phyloP scores from a whole-genome alignment of 129 eudicot species.

The Helianthus tuberosus region DNA sequence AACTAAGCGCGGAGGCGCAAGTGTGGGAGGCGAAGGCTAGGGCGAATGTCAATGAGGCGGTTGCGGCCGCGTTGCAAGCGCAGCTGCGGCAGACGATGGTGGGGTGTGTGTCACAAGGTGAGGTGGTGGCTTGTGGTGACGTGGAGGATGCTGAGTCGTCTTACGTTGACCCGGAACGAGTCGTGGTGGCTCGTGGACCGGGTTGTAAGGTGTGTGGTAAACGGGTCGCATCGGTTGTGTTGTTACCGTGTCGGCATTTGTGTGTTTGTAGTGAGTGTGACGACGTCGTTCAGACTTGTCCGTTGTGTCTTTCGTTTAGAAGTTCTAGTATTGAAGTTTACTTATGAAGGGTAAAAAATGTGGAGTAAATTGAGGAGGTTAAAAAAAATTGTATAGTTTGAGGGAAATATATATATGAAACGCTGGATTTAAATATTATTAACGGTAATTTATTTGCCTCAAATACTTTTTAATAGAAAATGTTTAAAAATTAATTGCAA shows the following conservation, averaged over 20 bases:
- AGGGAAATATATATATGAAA: not conserved
- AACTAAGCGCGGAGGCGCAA: constrained; percentile 55
- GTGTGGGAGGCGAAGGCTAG: constrained; percentile 66
- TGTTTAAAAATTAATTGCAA: too few species aligned
- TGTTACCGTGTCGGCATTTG: constrained; percentile 78
- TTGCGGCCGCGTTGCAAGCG: constrained; percentile 59
- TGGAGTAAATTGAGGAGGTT: not conserved
- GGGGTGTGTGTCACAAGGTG: constrained; percentile 29
- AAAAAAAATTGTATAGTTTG: not conserved
- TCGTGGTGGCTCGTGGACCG: constrained; percentile 48
- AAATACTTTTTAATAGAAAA: too few species aligned
- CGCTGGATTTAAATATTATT: not conserved
- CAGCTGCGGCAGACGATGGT: constrained; percentile 55
- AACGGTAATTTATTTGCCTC: not conserved
- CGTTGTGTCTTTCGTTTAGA: constrained; percentile 59
- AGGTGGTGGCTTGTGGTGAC: constrained; percentile 33
- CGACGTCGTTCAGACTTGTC: constrained; percentile 64
- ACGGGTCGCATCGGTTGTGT: constrained; percentile 70
- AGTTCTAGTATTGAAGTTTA: constrained; percentile 66
- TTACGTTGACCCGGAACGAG: constrained; percentile 66
- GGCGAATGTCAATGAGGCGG: constrained; percentile 58
- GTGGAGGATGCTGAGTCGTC: constrained; percentile 83
- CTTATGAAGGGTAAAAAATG: constrained; percentile 22
- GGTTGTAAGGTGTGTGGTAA: constrained; percentile 65
- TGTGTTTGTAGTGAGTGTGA: constrained; percentile 70